phyloP scores from a whole-genome alignment of 176 grass and related monocot genomes.

The Zoysia pacifica region DNA sequence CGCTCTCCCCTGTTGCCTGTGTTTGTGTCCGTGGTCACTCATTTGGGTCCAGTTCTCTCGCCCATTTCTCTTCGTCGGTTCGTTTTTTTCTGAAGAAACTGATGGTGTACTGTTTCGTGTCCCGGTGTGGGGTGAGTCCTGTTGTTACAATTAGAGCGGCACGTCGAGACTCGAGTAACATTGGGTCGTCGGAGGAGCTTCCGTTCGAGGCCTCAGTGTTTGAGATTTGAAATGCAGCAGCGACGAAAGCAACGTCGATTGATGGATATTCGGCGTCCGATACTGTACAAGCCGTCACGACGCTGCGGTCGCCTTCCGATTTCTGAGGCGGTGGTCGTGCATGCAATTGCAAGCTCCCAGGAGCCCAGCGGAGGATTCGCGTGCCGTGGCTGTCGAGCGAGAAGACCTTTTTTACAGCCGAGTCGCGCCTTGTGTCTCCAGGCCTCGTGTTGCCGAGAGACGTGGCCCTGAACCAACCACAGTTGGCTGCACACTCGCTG shows the following conservation, averaged over 20 bases:
- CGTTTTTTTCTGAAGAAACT: too few species aligned
- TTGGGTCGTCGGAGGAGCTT: neutral
- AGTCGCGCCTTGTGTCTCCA: neutral
- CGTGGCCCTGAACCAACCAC: too few species aligned
- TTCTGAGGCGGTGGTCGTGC: too few species aligned
- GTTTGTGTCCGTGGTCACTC: too few species aligned
- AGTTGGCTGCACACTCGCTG: too few species aligned
- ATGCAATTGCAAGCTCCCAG: neutral
- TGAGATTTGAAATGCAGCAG: neutral
- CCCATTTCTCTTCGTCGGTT: too few species aligned
- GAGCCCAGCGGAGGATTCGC: neutral
- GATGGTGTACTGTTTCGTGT: too few species aligned
- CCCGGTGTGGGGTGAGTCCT: too few species aligned
- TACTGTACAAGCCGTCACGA: neutral
- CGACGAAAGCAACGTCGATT: neutral
- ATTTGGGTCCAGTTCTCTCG: neutral
- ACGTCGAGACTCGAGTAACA: too few species aligned
- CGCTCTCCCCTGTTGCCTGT: neutral
- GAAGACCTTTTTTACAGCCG: too few species aligned
- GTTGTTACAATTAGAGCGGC: too few species aligned
- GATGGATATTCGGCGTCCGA: conserved; percentile 36
- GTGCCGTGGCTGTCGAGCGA: too few species aligned
- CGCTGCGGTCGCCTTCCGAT: neutral
- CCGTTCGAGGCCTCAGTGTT: neutral
- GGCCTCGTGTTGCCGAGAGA: neutral